Evolutionary conservation across 2,329 filamentous ascomycete genomes (phyloP), one percentile per base, ranked within the genome.

Genomic region (Truncatella angustata): DNA sequence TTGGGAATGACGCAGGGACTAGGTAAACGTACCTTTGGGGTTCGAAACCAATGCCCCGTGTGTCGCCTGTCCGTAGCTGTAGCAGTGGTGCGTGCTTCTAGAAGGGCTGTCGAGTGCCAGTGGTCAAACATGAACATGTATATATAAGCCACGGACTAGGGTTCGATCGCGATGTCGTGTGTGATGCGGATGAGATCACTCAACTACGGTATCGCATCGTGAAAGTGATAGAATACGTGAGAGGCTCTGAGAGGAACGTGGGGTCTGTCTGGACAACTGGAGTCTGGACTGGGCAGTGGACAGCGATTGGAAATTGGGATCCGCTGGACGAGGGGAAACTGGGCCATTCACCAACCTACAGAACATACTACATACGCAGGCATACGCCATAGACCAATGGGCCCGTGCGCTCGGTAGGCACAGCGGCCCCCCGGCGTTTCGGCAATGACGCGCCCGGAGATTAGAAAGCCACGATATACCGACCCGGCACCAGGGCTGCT

Each of bases 1-100:
- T 11, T 45, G 39, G 42, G 47, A 20, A 50, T 50, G 47, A 50
- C 47, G 47, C 47, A 50, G 47, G 47, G 47, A 40, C 46, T 21
- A 24, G 30, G n/a, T 18, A 36, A 24, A 35, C 40, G 23, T 30
- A 46, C 43, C 43, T 28, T 32, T 44, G 40, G 34, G 34, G 16
- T 21, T 23, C 24, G 7, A 32, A 32, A 32, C 20, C 40, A 44
- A 26, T 26, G 24, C 40, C 40, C 24, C n/a, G 40, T 24, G 23
- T 9, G 28, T 7, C 14, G 7, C 28, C 28, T 32, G n/a, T n/a
- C n/a, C n/a, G n/a, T n/a, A n/a, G n/a, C n/a, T n/a, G n/a, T n/a
- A n/a, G n/a, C 28, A 14, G 28, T 9, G 7, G 14, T 14, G 28
- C 28, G 28, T 32, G 14, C 28, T 7, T 32, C 28, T 14, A 32